Conservation (phyloP, 768 basidiomycete genomes). For the Coprinellus micaceus region DNA sequence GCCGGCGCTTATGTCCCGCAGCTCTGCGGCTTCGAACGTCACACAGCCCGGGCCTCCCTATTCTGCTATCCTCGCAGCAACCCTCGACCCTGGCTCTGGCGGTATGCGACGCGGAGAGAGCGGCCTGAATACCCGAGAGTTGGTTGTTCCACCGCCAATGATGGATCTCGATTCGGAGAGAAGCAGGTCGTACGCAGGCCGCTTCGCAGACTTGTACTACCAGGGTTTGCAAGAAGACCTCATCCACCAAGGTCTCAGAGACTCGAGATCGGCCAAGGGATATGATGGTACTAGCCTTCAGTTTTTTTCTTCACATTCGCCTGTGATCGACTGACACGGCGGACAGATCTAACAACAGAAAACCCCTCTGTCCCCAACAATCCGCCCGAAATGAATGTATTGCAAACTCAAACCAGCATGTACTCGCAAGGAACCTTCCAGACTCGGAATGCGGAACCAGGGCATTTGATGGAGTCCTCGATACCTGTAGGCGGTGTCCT, state of each 20-base stretch:
- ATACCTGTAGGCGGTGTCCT: not conserved
- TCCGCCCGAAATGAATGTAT: not conserved
- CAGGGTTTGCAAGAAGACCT: slow-evolving; percentile 23
- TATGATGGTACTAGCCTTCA: not conserved
- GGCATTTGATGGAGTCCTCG: too few relatives aligned
- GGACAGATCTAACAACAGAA: not conserved
- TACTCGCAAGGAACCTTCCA: not conserved
- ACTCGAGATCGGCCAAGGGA: slow-evolving; percentile 10
- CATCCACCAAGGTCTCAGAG: not conserved
- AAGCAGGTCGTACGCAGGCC: slow-evolving; percentile 18
- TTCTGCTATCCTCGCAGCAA: too few relatives aligned
- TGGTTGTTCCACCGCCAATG: not conserved
- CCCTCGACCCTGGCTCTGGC: not conserved
- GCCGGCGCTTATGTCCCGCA: not conserved
- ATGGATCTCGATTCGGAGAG: not conserved
- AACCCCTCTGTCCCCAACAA: not conserved
- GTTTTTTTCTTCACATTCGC: not conserved
- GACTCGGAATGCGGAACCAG: not conserved
- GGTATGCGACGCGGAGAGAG: not conserved
- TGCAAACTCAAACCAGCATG: not conserved
- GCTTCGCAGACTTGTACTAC: slow-evolving; percentile 40
- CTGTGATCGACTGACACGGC: too few relatives aligned
- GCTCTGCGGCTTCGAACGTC: too few relatives aligned
- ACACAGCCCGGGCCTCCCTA: too few relatives aligned
- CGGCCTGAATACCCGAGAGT: not conserved